phyloP scores from a whole-genome alignment of 1,139 yeast genomes.

The Candida buenavistaensis region DNA sequence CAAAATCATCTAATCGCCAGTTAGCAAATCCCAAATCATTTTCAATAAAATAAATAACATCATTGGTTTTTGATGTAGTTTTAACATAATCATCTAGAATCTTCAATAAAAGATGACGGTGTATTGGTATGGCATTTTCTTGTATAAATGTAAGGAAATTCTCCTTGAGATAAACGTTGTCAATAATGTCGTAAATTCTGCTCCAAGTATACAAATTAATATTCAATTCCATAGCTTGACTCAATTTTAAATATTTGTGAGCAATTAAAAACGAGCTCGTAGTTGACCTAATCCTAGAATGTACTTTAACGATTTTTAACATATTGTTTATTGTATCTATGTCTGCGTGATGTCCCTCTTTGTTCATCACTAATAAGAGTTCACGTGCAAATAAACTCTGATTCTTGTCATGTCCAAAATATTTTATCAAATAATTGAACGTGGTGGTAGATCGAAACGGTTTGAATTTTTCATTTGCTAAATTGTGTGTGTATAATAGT shows the following conservation, averaged over 20 bases:
- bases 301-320: slow-evolving; percentile 32
- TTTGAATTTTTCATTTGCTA: slow-evolving; percentile 31
- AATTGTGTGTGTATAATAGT: slow-evolving; percentile 39
- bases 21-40: slow-evolving; percentile 27
- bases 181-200: slow-evolving; percentile 39
- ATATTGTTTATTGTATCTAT: slow-evolving; percentile 42
- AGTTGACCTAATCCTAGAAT: slow-evolving; percentile 33
- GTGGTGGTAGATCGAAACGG: slow-evolving; percentile 36
- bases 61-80: slow-evolving; percentile 26
- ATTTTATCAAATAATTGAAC: slow-evolving; percentile 42
- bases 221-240: slow-evolving; percentile 27
- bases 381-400: slow-evolving; percentile 46
- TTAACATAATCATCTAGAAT: slow-evolving; percentile 39
- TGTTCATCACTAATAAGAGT: slow-evolving; percentile 40
- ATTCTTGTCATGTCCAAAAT: slow-evolving; percentile 42
- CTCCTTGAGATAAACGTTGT: slow-evolving; percentile 40
- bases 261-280: slow-evolving; percentile 34
- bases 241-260: slow-evolving; percentile 31
- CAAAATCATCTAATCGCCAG: slow-evolving; percentile 33
- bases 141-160: slow-evolving; percentile 33
- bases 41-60: slow-evolving; percentile 35
- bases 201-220: slow-evolving; percentile 38
- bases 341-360: slow-evolving; percentile 44
- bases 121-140: slow-evolving; percentile 34
- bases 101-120: slow-evolving; percentile 27